Percentiles rank a stretch among this genome's conserved stretches.
Evolutionary conservation across 2,329 filamentous ascomycete species (phyloP).

Genomic region (Exophiala mesophila): DNA sequence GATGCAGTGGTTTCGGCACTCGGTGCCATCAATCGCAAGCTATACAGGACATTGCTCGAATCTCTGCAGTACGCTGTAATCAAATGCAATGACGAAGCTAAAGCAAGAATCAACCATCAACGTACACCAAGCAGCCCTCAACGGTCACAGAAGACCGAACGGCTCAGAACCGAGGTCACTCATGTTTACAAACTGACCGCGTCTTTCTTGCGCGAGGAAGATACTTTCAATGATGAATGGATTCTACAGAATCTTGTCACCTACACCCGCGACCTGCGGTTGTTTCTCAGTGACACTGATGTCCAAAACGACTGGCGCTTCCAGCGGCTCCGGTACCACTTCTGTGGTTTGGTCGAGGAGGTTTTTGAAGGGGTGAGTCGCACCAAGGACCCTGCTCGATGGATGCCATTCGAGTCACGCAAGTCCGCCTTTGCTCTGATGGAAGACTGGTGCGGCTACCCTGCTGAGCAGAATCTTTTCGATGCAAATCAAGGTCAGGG

Average conservation of each 20-base stretch:
- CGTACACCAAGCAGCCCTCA: constrained; percentile 77
- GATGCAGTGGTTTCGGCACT: constrained; percentile 88
- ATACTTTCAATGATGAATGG: constrained; percentile 82
- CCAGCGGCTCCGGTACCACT: constrained; percentile 84
- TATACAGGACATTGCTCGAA: constrained; percentile 86
- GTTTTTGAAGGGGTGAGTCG: constrained; percentile 87
- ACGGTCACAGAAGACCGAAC: constrained; percentile 76
- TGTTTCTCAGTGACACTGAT: constrained; percentile 91
- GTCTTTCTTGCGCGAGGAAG: constrained; percentile 73
- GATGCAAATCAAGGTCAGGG: constrained; percentile 62
- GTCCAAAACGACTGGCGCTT: constrained; percentile 94
- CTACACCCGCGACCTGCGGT: constrained; percentile 85
- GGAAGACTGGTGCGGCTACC: constrained; percentile 99
- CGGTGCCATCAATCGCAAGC: constrained; percentile 89
- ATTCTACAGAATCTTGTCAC: constrained; percentile 81
- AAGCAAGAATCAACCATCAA: constrained; percentile 74
- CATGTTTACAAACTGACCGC: constrained; percentile 94
- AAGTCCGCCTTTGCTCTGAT: constrained; percentile 94
- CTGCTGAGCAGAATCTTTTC: constrained; percentile 80
- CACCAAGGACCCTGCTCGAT: constrained; percentile 76
- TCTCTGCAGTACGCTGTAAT: constrained; percentile 82
- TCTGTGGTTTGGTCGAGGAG: constrained; percentile 88
- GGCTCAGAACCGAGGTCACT: constrained; percentile 87
- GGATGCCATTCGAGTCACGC: constrained; percentile 95
- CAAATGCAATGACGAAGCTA: constrained; percentile 82